Conservation (phyloP, 2,329 filamentous ascomycete species). For the Clonostachys rosea region DNA sequence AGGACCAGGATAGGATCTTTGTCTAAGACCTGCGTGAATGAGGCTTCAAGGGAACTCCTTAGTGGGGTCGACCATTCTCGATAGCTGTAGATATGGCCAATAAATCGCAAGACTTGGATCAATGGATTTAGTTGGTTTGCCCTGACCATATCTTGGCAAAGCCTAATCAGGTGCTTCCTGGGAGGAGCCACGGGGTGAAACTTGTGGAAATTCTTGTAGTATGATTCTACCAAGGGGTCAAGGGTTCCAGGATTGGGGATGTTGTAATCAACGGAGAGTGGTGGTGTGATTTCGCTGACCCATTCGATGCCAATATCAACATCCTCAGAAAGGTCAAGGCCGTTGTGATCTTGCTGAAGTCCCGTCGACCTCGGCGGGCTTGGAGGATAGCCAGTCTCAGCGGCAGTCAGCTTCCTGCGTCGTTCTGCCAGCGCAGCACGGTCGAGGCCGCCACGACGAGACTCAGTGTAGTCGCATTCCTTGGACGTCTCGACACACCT, state of each 20-base stretch:
- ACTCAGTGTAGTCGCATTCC: conserved; percentile 45
- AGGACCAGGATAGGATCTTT: conserved; percentile 24
- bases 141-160: conserved; percentile 2
- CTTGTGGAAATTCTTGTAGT: conserved; percentile 26
- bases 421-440: conserved; percentile 16
- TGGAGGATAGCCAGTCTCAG: background rate
- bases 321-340: background rate
- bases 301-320: background rate
- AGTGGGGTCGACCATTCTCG: conserved; percentile 3
- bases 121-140: conserved; percentile 11
- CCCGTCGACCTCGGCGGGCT: too few relatives aligned
- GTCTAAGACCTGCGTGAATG: conserved; percentile 1
- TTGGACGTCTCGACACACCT: conserved; percentile 36
- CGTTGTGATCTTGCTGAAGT: background rate
- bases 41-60: conserved; percentile 3
- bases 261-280: background rate
- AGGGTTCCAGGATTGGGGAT: background rate
- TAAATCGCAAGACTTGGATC: conserved; percentile 18
- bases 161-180: conserved; percentile 4
- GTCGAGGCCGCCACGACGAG: conserved; percentile 37
- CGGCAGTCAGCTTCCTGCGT: conserved; percentile 15
- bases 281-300: background rate
- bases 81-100: conserved; percentile 23
- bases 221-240: conserved; percentile 20
- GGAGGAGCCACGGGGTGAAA: conserved; percentile 23